These are phyloP conservation scores for Aspergillus proliferans DNA, from an alignment of 2,329 filamentous ascomycete species.

Conservation along the genomic window DNA sequence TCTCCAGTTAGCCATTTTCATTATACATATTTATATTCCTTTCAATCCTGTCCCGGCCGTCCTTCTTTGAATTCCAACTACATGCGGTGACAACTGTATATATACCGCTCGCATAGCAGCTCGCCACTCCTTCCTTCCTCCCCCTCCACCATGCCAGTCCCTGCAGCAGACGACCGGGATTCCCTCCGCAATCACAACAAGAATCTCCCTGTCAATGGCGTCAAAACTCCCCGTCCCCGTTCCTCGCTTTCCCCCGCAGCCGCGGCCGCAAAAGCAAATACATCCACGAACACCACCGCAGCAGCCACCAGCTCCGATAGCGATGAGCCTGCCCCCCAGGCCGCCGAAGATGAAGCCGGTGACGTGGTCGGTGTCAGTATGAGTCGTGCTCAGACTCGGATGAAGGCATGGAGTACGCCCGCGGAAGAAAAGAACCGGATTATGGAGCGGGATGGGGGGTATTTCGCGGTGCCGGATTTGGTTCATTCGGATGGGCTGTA, in stretches of 20 bases:
- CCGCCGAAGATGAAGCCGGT: conserved; percentile 29
- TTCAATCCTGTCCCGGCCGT: no score
- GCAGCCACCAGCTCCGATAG: conserved; percentile 26
- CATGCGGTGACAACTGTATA: conserved; percentile 3
- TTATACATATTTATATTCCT: neutral
- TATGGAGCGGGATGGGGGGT: conserved; percentile 45
- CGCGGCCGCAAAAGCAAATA: neutral
- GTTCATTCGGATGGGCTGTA: conserved; percentile 25
- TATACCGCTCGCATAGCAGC: neutral
- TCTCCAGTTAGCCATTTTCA: neutral
- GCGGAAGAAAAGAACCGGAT: conserved; percentile 54
- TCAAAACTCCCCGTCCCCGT: neutral
- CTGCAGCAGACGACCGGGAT: conserved; percentile 3
- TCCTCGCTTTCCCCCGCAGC: neutral
- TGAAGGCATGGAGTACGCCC: conserved; percentile 53
- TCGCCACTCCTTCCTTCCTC: neutral
- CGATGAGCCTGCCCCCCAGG: conserved; percentile 17
- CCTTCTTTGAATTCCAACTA: neutral
- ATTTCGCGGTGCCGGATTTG: conserved; percentile 40
- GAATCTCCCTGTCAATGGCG: neutral
- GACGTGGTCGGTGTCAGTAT: conserved; percentile 55
- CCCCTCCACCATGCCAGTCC: conserved; percentile 1
- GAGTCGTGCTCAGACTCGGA: conserved; percentile 49
- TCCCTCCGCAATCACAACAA: neutral
- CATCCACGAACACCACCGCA: neutral